Evolutionary conservation across 495 filamentous ascomycete species (phyloP), one percentile per base, ranked within the genome.

Genomic region (Penicillium chermesinum): DNA sequence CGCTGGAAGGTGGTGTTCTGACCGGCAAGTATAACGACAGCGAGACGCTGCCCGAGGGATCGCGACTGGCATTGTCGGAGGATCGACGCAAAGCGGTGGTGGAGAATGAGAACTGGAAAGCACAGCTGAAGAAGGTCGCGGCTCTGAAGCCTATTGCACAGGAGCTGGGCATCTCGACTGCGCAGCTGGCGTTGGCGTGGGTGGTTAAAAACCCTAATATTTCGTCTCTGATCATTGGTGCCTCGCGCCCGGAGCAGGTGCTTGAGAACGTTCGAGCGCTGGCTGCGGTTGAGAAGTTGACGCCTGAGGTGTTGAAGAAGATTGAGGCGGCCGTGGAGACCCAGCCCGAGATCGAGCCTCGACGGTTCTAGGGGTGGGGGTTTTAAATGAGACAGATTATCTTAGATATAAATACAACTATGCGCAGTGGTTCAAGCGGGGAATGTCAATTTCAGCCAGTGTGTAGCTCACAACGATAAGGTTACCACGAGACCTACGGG

Each of bases 11-110:
- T 33, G 89, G 89, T 7, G 67, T 91, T 38, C 68, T 93, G 48
- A 88, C 84, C 0, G 88, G 88, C 6, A 95, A 93, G 69, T 93
- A 95, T 66, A 86, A 86, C 62, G 71, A 85, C 46, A 79, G 50
- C 13, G 35, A 62, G 12, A 50, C 52, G n/a, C 54, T 57, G 16
- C 70, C 67, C 2, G 52, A 61, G 2, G 73, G 67, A 0, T 68
- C 65, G 1, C 57, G 71, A 2, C 56, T 74, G 21, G 66, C 70
- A 0, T 65, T 72, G 45, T 65, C 66, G n/a, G 61, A 72, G 14
- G 67, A 72, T 45, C 46, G 45, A 0, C 61, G 65, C 9, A 65
- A 61, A 25, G 57, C 51, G 19, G 49, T 58, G 32, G 52, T 53
- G 2, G 33, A 56, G 27, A 30, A 58, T 40, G 58, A 60, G 41